These are phyloP conservation scores for Malassezia obtusa DNA, from an alignment of 1,284 basidiomycete genomes.

Conservation along the genomic window DNA sequence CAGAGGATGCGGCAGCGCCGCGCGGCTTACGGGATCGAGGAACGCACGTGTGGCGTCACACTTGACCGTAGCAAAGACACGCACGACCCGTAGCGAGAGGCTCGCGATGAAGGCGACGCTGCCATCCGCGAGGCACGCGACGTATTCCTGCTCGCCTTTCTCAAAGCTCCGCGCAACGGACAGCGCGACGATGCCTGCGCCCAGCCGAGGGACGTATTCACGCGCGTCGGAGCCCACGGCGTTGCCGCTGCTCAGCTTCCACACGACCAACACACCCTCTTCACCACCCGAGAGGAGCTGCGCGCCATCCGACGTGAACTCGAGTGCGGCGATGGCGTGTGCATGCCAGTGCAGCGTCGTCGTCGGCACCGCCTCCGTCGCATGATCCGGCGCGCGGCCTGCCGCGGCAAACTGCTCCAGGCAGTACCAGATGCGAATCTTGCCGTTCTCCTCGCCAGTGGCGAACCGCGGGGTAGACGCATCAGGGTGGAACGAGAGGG, in stretches of 20 bases:
- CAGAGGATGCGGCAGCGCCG: constrained; percentile 21
- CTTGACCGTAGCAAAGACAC: constrained; percentile 69
- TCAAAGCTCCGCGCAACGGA: constrained; percentile 56
- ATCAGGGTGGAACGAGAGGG: constrained; percentile 73
- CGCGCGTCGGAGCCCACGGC: constrained; percentile 22
- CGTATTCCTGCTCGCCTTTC: constrained; percentile 67
- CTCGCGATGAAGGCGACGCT: constrained; percentile 69
- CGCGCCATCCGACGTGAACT: constrained; percentile 81
- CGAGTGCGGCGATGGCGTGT: constrained; percentile 78
- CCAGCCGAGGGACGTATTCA: constrained; percentile 76
- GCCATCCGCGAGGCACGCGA: constrained; percentile 72
- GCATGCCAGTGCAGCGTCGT: constrained; percentile 93
- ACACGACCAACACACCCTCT: constrained; percentile 87
- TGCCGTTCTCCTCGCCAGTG: constrained; percentile 77
- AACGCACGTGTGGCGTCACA: constrained; percentile 48
- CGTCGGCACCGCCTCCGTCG: constrained; percentile 55
- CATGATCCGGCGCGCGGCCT: neutral
- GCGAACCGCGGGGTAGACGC: constrained; percentile 73
- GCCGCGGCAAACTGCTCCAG: constrained; percentile 49
- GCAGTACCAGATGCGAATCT: constrained; percentile 85
- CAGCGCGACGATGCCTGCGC: constrained; percentile 62
- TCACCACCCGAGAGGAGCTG: constrained; percentile 91
- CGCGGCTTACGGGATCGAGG: neutral
- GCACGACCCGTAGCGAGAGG: constrained; percentile 61
- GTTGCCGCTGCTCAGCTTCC: constrained; percentile 56